Base-by-base conservation (phyloP, 192 early-diverging fungal genomes). In the Piromyces sp. region DNA sequence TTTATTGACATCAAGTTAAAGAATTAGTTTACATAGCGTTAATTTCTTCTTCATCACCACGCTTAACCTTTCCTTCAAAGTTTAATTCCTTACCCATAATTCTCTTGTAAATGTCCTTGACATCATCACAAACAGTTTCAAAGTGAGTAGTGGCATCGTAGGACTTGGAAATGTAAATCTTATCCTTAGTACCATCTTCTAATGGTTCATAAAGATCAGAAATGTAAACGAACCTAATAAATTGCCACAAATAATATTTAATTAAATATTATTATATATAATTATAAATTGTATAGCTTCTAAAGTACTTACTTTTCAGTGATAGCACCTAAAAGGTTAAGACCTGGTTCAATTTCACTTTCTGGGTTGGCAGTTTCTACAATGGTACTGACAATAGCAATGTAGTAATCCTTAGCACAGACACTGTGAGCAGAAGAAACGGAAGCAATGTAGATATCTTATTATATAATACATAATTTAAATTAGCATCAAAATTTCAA, bases 131-230 rank as follows among this genome's bases (percentile, higher is more conserved):
- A 31, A 97, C 94, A 79, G 98, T 96, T 88, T 96, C 98, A 92
- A 98, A 99, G 91, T 99, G 97, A 58, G 95, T 96, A 30, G 97
- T 96, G 37, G 98, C 95, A 88, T 99, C 98, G 87, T 98, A 99
- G 29, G 95, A 96, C 83, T 94, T 93, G 83, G 95, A 94, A 80
- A 99, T 89, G 87, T 93, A 99, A 78, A 96, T 93, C 81, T 94
- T 88, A 83, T 97, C 95, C 15, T 84, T 83, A 22, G 85, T 92
- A 79, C 97, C 97, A 83, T 97, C 94, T 3, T 89, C 87, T n/a
- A 90, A 81, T 30, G 98, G 97, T 87, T 94, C 96, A 80, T 93
- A 94, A 68, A 99, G 84, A 84, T 96, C 93, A 51, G 91, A 91
- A 33, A 97, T 91, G 30, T 89, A 87, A 14, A 97, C 92, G 86